Percentiles rank a stretch among this genome's conserved stretches.
Conservation (phyloP, 495 filamentous ascomycete species). For the Daldinia loculata region DNA sequence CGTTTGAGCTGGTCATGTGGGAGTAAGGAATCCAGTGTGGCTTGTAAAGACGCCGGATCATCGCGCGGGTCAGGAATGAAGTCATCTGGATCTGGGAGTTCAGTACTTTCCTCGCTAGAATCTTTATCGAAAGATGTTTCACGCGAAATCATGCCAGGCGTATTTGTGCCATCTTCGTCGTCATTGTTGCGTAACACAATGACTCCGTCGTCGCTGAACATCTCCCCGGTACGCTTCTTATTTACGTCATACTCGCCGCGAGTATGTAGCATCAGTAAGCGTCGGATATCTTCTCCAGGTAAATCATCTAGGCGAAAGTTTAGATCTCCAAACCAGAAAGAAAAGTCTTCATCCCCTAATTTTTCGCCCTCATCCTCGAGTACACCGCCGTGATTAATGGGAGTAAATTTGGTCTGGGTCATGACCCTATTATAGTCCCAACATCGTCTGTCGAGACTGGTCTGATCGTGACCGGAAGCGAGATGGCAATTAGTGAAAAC, state of each 20-base stretch:
- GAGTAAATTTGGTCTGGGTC: slow-evolving; percentile 75
- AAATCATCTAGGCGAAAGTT: slow-evolving; percentile 93
- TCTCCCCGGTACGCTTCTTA: slow-evolving; percentile 49
- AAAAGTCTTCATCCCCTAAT: slow-evolving; percentile 91
- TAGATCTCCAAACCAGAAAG: slow-evolving; percentile 96
- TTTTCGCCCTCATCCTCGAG: slow-evolving; percentile 64
- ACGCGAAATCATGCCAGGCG: slow-evolving; percentile 44
- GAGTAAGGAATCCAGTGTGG: slow-evolving; percentile 83
- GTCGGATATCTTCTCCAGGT: slow-evolving; percentile 87
- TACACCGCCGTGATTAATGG: slow-evolving; percentile 67
- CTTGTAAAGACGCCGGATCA: slow-evolving; percentile 72
- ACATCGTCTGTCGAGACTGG: slow-evolving; percentile 80
- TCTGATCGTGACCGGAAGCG: slow-evolving; percentile 81
- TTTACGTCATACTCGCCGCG: slow-evolving; percentile 74
- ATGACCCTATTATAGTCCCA: slow-evolving; percentile 88
- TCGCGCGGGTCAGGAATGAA: slow-evolving; percentile 60
- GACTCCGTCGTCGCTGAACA: slow-evolving; percentile 54
- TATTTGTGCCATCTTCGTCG: slow-evolving; percentile 47
- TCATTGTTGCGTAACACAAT: slow-evolving; percentile 52
- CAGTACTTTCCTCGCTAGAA: slow-evolving; percentile 50
- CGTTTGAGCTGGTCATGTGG: slow-evolving; percentile 88
- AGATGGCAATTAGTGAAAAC: slow-evolving; percentile 93
- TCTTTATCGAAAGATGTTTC: slow-evolving; percentile 46
- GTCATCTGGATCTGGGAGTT: slow-evolving; percentile 63
- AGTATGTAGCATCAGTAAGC: slow-evolving; percentile 83